These are phyloP conservation scores for Apiospora marii DNA, from an alignment of 2,329 filamentous ascomycete species.

Conservation along the genomic window DNA sequence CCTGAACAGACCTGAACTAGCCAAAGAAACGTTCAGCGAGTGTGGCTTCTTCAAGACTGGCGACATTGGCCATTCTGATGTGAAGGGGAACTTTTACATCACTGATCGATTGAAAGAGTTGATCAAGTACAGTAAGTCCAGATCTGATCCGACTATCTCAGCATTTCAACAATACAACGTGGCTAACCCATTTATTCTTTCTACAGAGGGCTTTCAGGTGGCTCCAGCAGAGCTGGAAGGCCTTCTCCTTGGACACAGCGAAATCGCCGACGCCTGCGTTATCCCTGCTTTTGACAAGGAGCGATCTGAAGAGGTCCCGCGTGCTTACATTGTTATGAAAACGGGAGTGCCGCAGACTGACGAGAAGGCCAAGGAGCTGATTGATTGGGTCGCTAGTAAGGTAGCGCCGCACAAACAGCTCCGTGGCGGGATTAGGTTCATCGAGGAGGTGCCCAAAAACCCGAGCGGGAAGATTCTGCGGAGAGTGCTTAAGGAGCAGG, in stretches of 20 bases:
- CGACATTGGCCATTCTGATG: slow-evolving; percentile 82
- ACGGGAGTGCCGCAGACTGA: slow-evolving; percentile 46
- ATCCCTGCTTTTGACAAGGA: slow-evolving; percentile 67
- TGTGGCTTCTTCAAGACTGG: slow-evolving; percentile 93
- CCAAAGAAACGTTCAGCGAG: slow-evolving; percentile 72
- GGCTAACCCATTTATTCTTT: slow-evolving; percentile 45
- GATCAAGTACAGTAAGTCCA: slow-evolving; percentile 63
- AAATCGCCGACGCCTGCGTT: slow-evolving; percentile 67
- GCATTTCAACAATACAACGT: neutral
- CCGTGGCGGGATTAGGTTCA: slow-evolving; percentile 52
- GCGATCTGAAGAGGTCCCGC: slow-evolving; percentile 72
- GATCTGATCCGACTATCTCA: neutral
- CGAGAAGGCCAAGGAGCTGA: slow-evolving; percentile 49
- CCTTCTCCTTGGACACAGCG: slow-evolving; percentile 50
- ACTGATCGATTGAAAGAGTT: slow-evolving; percentile 83
- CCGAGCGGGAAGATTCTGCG: slow-evolving; percentile 70
- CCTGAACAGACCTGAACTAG: slow-evolving; percentile 75
- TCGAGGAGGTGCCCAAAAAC: slow-evolving; percentile 68
- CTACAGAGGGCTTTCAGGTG: slow-evolving; percentile 74
- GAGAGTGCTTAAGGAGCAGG: slow-evolving; percentile 59
- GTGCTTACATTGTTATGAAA: slow-evolving; percentile 67
- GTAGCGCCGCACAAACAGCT: slow-evolving; percentile 51
- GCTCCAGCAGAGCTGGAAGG: slow-evolving; percentile 71
- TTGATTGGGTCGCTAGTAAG: slow-evolving; percentile 45
- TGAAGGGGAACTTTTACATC: slow-evolving; percentile 84